Percentiles rank a stretch among this genome's conserved stretches.
phyloP scores from a whole-genome alignment of 208 protist genomes.

The Crithidia fasciculata region DNA sequence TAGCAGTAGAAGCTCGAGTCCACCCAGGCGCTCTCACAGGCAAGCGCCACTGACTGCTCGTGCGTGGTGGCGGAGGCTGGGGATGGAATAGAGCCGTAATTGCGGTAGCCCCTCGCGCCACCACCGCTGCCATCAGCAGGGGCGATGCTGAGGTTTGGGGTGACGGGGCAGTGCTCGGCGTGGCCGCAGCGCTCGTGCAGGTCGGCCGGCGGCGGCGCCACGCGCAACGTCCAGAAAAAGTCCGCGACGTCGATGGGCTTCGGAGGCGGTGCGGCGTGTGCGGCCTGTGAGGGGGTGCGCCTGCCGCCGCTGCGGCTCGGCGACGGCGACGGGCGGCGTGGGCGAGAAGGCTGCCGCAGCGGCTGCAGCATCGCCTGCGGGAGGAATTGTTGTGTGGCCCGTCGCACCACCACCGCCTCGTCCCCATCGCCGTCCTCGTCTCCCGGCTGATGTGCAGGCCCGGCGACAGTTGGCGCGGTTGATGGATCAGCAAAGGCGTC shows the following conservation, averaged over 20 bases:
- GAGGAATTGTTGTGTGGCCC: not conserved
- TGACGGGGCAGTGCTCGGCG: conserved; percentile 24
- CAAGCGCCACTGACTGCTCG: conserved; percentile 32
- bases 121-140: not conserved
- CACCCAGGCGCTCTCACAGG: conserved; percentile 41
- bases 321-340: not conserved
- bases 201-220: conserved; percentile 31
- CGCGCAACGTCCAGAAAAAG: conserved; percentile 46
- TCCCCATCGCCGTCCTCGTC: not conserved
- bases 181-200: conserved; percentile 20
- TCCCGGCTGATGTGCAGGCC: too few relatives aligned
- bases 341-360: not conserved
- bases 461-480: not conserved
- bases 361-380: not conserved
- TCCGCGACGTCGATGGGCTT: conserved; percentile 23
- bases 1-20: conserved; percentile 45
- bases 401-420: not conserved
- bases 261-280: not conserved
- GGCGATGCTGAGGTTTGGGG: not conserved
- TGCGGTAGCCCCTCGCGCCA: not conserved
- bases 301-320: not conserved
- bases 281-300: not conserved
- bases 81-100: conserved; percentile 1
- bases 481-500: not conserved
- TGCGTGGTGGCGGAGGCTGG: not conserved